Evolutionary conservation across 73 alveolate species (phyloP).

Genomic region (Uronychia binucleata): DNA sequence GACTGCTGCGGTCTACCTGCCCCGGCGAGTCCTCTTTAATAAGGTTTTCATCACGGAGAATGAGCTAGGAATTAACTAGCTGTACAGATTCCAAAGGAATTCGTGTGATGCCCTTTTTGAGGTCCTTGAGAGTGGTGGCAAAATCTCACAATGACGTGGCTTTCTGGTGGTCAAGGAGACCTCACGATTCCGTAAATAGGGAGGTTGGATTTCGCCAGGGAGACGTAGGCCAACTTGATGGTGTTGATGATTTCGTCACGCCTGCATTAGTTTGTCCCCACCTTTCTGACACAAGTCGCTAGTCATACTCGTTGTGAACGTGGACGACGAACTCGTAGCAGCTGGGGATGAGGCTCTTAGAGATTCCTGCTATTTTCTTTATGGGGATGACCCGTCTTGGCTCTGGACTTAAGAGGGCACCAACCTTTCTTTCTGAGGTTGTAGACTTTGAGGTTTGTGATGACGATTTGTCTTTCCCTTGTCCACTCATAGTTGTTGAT

Average conservation of each 20-base stretch:
- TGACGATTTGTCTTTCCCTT: conserved; percentile 39
- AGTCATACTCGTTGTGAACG: conserved; percentile 69
- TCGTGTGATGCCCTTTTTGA: conserved; percentile 54
- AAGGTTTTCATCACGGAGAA: conserved; percentile 45
- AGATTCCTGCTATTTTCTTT: conserved; percentile 60
- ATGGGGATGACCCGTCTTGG: conserved; percentile 64
- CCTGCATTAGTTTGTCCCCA: not conserved
- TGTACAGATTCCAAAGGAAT: conserved; percentile 32
- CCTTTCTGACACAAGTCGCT: conserved; percentile 59
- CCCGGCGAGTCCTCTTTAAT: not conserved
- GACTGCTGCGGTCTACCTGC: not conserved
- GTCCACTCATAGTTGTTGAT: conserved; percentile 56
- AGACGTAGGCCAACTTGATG: conserved; percentile 65
- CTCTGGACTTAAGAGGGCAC: not conserved
- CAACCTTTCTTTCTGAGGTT: conserved; percentile 50
- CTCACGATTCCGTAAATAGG: conserved; percentile 61
- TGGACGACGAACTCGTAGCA: conserved; percentile 77
- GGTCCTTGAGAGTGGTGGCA: conserved; percentile 65
- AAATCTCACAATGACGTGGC: conserved; percentile 38
- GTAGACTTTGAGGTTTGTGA: conserved; percentile 46
- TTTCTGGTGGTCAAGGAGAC: not conserved
- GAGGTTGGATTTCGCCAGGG: conserved; percentile 36
- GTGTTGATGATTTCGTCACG: conserved; percentile 67
- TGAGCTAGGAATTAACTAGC: not conserved
- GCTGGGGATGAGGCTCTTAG: conserved; percentile 32